phyloP scores from a whole-genome alignment of 1,284 basidiomycete species.

The Cutaneotrichosporon daszewskae region DNA sequence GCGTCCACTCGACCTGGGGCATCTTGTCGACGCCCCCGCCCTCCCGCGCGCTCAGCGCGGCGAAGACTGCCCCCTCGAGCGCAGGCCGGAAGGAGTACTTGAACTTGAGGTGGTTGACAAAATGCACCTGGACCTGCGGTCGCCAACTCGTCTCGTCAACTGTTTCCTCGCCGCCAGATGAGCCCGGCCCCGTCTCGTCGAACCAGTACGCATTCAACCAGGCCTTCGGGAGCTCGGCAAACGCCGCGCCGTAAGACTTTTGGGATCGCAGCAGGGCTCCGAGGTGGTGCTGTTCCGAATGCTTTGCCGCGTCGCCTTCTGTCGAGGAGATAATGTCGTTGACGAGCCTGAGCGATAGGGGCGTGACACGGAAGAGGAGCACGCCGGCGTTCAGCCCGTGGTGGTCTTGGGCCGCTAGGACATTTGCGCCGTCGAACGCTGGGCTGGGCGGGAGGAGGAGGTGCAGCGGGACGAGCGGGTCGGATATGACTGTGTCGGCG shows the following conservation, averaged over 20 bases:
- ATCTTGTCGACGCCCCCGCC: not conserved
- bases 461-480: constrained; percentile 17
- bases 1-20: not conserved
- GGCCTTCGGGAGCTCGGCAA: constrained; percentile 13
- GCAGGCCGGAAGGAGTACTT: constrained; percentile 5
- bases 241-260: not conserved
- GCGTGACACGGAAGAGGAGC: constrained; percentile 8
- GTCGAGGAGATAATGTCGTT: not conserved
- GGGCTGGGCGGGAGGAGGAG: constrained; percentile 12
- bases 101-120: constrained; percentile 7
- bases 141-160: not conserved
- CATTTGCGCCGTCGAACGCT: constrained; percentile 3
- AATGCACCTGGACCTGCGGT: constrained; percentile 9
- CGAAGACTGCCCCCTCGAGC: not conserved
- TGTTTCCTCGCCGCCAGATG: too few species aligned
- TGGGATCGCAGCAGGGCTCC: constrained; percentile 3
- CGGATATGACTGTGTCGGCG: constrained; percentile 15
- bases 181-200: not conserved
- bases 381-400: constrained; percentile 19
- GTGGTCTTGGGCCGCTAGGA: constrained; percentile 16
- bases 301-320: not conserved
- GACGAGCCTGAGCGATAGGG: constrained; percentile 2
- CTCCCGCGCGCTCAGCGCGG: not conserved
- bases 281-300: constrained; percentile 6
- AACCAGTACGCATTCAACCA: constrained; percentile 17